Base-by-base conservation (phyloP, 1,284 basidiomycete species). In the Coniferiporia weirii region DNA sequence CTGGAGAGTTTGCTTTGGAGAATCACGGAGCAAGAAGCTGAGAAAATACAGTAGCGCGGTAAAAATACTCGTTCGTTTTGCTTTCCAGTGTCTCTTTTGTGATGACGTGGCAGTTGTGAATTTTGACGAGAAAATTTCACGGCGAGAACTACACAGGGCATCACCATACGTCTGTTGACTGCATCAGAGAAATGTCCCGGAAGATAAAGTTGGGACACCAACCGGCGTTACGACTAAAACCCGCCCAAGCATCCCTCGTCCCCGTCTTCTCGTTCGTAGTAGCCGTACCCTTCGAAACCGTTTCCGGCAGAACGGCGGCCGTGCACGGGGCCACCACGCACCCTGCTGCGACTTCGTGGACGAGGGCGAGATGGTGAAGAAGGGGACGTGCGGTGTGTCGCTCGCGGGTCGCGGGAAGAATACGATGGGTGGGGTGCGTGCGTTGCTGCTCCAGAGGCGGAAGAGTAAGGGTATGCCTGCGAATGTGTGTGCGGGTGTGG, bases 211-310 rank as follows among this genome's bases (percentile, higher is more conserved):
- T 4, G 15, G 9, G 8, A 40, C 9, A 40, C 38, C 15, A 15
- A 40, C 38, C 38, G 38, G 15, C 38, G 38, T 10, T 15, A 40
- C 38, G 38, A 58, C 36, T 45, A 60, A 40, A 60, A 60, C n/a
- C 58, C 58, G 15, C 58, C 58, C 19, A 60, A 35, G 48, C 58
- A 60, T 17, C 58, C 58, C 44, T 60, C 58, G 35, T 60, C 58
- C 3, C 6, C 36, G 15, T 38, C 43, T 15, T 10, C 2, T 12
- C 32, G 40, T 19, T 38, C 20, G 3, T 38, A 43, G 27, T 27
- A 27, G 5, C 27, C 27, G 27, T 27, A 5, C 27, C 27, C 27
- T 27, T 27, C 27, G 5, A 27, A 27, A 5, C 15, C 36, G 43
- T 43, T 17, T 27, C 8, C 44, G 6, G 22, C 56, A 22, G 38